A percentile compares a stretch with the other conserved stretches of the same genome.
These are phyloP conservation scores for Tolypocladium cylindrosporum DNA, from an alignment of 2,329 filamentous ascomycete genomes.

Conservation along the genomic window DNA sequence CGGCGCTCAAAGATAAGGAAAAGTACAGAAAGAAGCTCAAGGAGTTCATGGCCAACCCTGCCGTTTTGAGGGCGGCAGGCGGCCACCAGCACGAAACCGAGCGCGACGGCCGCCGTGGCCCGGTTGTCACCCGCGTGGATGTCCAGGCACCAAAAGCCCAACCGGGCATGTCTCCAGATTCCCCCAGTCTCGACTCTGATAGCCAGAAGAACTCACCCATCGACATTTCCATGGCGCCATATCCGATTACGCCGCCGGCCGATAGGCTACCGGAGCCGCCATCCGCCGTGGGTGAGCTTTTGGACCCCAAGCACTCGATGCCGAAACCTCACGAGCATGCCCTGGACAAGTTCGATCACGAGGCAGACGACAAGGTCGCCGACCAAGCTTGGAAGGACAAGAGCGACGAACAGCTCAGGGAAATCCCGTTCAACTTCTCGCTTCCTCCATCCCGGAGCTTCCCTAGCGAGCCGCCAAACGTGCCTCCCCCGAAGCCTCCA, in stretches of 20 bases:
- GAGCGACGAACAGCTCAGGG: constrained; percentile 29
- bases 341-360: constrained; percentile 44
- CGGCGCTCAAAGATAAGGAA: constrained; percentile 87
- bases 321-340: constrained; percentile 52
- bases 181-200: constrained; percentile 40
- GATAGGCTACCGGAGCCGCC: constrained; percentile 31
- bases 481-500: constrained; percentile 43
- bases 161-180: constrained; percentile 24
- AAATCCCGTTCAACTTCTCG: constrained; percentile 39
- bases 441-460: constrained; percentile 47
- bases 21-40: constrained; percentile 86
- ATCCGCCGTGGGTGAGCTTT: constrained; percentile 37
- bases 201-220: constrained; percentile 47
- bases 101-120: constrained; percentile 1
- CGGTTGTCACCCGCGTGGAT: constrained; percentile 13
- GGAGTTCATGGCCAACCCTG: constrained; percentile 46
- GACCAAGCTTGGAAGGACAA: constrained; percentile 35
- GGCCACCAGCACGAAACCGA: constrained; percentile 7
- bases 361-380: constrained; percentile 39
- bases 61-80: constrained; percentile 19
- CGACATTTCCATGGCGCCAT: constrained; percentile 48
- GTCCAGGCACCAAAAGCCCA: constrained; percentile 7
- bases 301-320: constrained; percentile 50
- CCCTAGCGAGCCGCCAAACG: constrained; percentile 39
- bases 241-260: constrained; percentile 55